phyloP scores from a whole-genome alignment of 2,329 filamentous ascomycete genomes.

The Blastomyces parvus region DNA sequence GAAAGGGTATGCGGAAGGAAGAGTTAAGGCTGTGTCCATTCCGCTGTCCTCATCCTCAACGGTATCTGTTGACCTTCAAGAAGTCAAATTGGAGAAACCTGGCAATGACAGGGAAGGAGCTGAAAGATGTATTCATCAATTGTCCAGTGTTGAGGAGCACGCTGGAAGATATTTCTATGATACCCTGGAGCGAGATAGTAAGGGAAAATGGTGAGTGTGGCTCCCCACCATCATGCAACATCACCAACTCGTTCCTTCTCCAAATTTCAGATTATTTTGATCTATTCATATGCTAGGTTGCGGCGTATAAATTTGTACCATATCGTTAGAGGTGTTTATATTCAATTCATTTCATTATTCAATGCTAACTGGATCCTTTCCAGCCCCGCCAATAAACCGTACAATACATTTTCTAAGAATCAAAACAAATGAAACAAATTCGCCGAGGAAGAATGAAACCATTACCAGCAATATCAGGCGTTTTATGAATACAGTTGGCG shows the following conservation, averaged over 20 bases:
- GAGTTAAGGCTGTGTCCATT: constrained; percentile 21
- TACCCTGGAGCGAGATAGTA: constrained; percentile 2
- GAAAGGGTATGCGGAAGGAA: constrained; percentile 30
- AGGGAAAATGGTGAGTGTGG: not conserved
- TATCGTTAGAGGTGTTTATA: not conserved
- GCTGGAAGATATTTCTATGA: constrained; percentile 13
- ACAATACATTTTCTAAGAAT: not conserved
- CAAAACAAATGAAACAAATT: not conserved
- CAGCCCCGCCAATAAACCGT: not conserved
- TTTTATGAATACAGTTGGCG: constrained; percentile 15
- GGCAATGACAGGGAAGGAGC: not conserved
- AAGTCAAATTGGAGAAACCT: not conserved
- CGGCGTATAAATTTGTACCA: not conserved
- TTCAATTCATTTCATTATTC: not conserved
- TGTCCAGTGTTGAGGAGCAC: constrained; percentile 9
- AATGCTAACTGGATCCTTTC: not conserved
- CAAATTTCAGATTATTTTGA: not conserved
- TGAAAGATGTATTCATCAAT: not conserved
- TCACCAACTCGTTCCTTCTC: not conserved
- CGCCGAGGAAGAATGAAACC: not conserved
- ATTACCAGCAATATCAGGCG: not conserved
- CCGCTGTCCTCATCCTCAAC: constrained; percentile 5
- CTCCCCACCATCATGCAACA: not conserved
- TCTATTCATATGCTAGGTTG: not conserved
- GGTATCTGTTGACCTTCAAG: not conserved